Base-by-base conservation (phyloP, 306 rosid genomes). In the Vigna angularis region DNA sequence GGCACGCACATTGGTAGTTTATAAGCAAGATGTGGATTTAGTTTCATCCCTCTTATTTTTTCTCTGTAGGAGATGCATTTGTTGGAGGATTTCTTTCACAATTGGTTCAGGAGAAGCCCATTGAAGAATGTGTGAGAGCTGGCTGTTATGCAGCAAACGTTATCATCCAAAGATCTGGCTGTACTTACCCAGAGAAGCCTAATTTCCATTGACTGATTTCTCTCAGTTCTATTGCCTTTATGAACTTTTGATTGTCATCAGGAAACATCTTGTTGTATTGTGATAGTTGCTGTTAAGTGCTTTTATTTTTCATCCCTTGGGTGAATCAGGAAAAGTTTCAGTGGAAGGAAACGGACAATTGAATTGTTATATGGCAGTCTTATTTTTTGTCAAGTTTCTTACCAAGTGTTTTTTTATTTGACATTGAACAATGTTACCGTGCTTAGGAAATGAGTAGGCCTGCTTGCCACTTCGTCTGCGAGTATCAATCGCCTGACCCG, bases 31-130 rank as follows among this genome's bases (percentile, higher is more conserved):
- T 15, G 7, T 55, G 10, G 28, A 59, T 15, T 18, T 74, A 22
- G 24, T 66, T 57, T 70, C 30, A 55, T 55, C 24, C 20, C 26
- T 9, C 12, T 48, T 17, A 45, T 15, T 15, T 17, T 78, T 51
- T 56, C 57, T 65, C 72, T 77, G 78, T 74, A 93, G 96, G 98
- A 16, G 98, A 91, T 83, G 96, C 98, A 58, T 93, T 93, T 81
- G 96, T 93, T 74, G 98, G 96, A 28, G 96, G 96, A 73, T 93
- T 93, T 80, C 85, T 93, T 82, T 88, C 98, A 4, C 96, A 89
- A 83, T 56, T 93, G 80, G 85, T 89, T 83, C 90, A 42, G 74
- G 87, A 81, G 91, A 93, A 91, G 83, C 88, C 96, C 45, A 86
- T 93, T 51, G 94, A 85, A 79, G 94, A 86, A 18, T 90, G 93